phyloP scores from a whole-genome alignment of 2,329 filamentous ascomycete genomes.

The Lizonia empirigonia region DNA sequence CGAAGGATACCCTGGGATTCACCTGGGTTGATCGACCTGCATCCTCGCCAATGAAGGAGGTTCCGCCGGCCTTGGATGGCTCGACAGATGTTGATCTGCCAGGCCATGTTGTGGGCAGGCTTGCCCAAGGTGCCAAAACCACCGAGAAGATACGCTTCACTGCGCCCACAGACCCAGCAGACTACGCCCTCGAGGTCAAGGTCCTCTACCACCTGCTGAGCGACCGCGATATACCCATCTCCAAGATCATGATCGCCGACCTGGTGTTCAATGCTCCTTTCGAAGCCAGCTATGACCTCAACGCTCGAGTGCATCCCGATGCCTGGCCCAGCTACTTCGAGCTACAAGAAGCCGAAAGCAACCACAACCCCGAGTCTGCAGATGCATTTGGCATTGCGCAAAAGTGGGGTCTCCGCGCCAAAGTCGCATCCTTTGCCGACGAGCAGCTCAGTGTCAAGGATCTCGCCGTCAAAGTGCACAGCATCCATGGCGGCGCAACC shows the following conservation, averaged over 20 bases:
- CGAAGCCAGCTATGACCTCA: slow-evolving; percentile 87
- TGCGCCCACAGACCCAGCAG: slow-evolving; percentile 52
- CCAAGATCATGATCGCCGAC: slow-evolving; percentile 71
- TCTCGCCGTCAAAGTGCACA: slow-evolving; percentile 66
- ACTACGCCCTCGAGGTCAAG: slow-evolving; percentile 73
- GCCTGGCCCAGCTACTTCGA: slow-evolving; percentile 90
- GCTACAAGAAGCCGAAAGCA: slow-evolving; percentile 53
- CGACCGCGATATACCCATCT: slow-evolving; percentile 80
- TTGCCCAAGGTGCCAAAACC: slow-evolving; percentile 38
- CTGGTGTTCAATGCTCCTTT: slow-evolving; percentile 82
- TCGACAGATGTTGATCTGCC: slow-evolving; percentile 41
- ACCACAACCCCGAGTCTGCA: slow-evolving; percentile 40
- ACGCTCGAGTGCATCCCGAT: slow-evolving; percentile 75
- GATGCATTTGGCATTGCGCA: slow-evolving; percentile 71
- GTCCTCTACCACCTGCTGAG: slow-evolving; percentile 79
- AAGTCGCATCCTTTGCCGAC: slow-evolving; percentile 74
- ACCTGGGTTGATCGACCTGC: slow-evolving; percentile 53
- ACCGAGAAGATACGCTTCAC: slow-evolving; percentile 48
- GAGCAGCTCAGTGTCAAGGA: slow-evolving; percentile 67
- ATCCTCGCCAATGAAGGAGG: slow-evolving; percentile 40
- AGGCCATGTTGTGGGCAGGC: slow-evolving; percentile 45
- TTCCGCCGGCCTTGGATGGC: slow-evolving; percentile 29
- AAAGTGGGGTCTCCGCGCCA: slow-evolving; percentile 77
- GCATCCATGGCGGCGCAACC: slow-evolving; percentile 65
- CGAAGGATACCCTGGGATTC: slow-evolving; percentile 53